phyloP scores from a whole-genome alignment of 108 stramenopile species.

The Schizochytrium sp. region DNA sequence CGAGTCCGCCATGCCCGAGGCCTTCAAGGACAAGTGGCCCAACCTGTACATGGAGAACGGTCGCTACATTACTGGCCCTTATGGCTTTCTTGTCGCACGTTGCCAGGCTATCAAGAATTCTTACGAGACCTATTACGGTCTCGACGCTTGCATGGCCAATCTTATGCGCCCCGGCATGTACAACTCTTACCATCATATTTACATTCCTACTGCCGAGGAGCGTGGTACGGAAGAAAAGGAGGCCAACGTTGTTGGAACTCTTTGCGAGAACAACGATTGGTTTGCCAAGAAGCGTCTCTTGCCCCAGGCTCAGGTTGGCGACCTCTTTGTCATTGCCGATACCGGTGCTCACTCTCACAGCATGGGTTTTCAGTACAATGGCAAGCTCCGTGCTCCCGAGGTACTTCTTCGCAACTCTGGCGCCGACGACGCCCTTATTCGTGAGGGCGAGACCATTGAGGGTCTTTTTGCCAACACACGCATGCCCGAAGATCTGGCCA shows the following conservation, averaged over 20 bases:
- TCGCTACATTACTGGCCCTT: conserved; percentile 20
- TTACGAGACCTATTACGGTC: background rate
- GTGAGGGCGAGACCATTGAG: conserved; percentile 6
- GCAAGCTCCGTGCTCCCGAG: conserved; percentile 30
- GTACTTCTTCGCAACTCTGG: conserved; percentile 6
- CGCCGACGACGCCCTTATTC: conserved; percentile 15
- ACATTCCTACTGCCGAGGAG: background rate
- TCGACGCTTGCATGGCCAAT: conserved; percentile 29
- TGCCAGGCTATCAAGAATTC: conserved; percentile 16
- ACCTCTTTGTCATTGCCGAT: conserved; percentile 21
- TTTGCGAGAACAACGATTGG: conserved; percentile 33
- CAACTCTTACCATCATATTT: conserved; percentile 22
- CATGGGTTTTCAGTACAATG: conserved; percentile 35
- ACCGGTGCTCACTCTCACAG: conserved; percentile 20
- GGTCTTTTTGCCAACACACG: background rate
- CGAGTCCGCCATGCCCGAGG: background rate
- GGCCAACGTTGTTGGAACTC: conserved; percentile 23
- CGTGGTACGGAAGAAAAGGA: background rate
- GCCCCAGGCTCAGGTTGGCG: background rate
- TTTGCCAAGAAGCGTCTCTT: conserved; percentile 19
- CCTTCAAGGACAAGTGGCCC: background rate
- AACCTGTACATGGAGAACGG: conserved; percentile 28
- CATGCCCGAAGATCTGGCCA: background rate
- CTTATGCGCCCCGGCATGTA: conserved; percentile 32
- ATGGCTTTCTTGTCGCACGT: conserved; percentile 18